phyloP scores from a whole-genome alignment of 1,139 yeast genomes.

The Taphrina communis region DNA sequence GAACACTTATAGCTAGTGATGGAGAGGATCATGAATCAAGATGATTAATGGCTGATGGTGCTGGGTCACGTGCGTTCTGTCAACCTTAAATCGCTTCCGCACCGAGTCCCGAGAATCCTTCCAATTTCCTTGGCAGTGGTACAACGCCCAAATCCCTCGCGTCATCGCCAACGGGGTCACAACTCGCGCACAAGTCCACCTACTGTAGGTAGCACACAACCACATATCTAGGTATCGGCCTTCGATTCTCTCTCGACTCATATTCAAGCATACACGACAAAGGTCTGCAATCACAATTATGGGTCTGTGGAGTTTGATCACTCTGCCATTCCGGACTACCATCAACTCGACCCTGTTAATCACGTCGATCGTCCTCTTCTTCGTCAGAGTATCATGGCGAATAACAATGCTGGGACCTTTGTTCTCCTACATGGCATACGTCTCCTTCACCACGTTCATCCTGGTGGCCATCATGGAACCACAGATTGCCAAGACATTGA shows the following conservation, averaged over 20 bases:
- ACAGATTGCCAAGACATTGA: not conserved
- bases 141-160: not conserved
- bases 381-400: constrained; percentile 16
- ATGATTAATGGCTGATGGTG: not conserved
- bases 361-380: constrained; percentile 8
- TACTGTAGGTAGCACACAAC: too few relatives aligned
- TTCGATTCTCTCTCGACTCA: not conserved
- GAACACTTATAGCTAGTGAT: too few relatives aligned
- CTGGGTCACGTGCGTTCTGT: not conserved
- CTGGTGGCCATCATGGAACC: constrained; percentile 18
- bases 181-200: not conserved
- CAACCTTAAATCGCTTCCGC: not conserved
- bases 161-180: not conserved
- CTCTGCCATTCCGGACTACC: constrained; percentile 12
- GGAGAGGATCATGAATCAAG: not conserved
- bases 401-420: constrained; percentile 7
- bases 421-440: constrained; percentile 18
- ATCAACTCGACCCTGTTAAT: not conserved
- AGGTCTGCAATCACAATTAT: not conserved
- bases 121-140: too few relatives aligned
- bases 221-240: too few relatives aligned
- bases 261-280: too few relatives aligned
- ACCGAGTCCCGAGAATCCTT: too few relatives aligned
- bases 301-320: constrained; percentile 28
- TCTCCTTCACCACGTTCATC: constrained; percentile 14